phyloP scores from a whole-genome alignment of 768 basidiomycete genomes.

The Tulasnella sp. region DNA sequence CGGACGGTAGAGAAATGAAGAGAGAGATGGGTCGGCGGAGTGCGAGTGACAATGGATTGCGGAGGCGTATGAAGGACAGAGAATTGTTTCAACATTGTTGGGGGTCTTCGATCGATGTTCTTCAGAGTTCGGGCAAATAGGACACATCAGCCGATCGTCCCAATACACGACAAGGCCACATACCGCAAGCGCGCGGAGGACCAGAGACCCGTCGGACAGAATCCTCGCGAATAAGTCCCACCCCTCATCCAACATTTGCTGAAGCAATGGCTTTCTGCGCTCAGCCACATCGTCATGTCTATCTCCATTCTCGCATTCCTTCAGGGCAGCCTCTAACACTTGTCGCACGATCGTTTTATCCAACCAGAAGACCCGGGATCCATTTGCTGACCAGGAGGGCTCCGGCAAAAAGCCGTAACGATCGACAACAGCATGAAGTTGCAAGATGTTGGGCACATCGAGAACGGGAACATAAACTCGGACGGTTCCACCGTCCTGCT shows the following conservation, averaged over 20 bases:
- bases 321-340: background rate
- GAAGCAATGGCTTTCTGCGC: slow-evolving; percentile 28
- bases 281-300: slow-evolving; percentile 38
- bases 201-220: slow-evolving; percentile 61
- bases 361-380: slow-evolving; percentile 59
- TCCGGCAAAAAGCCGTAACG: slow-evolving; percentile 47
- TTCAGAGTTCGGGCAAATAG: slow-evolving; percentile 29
- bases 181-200: slow-evolving; percentile 66
- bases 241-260: slow-evolving; percentile 53
- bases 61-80: slow-evolving; percentile 46
- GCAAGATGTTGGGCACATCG: slow-evolving; percentile 74
- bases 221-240: slow-evolving; percentile 77
- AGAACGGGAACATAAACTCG: slow-evolving; percentile 83
- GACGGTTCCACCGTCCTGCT: slow-evolving; percentile 54
- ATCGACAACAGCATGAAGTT: slow-evolving; percentile 75
- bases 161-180: slow-evolving; percentile 28
- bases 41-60: slow-evolving; percentile 1
- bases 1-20: slow-evolving; percentile 44
- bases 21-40: slow-evolving; percentile 34
- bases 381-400: background rate
- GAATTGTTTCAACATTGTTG: slow-evolving; percentile 70
- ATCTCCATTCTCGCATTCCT: slow-evolving; percentile 19
- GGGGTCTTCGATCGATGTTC: slow-evolving; percentile 87
- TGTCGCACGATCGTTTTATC: slow-evolving; percentile 36
- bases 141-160: background rate